Base-by-base conservation (phyloP, 495 filamentous ascomycete genomes). In the Penicillium dipodomyicola region DNA sequence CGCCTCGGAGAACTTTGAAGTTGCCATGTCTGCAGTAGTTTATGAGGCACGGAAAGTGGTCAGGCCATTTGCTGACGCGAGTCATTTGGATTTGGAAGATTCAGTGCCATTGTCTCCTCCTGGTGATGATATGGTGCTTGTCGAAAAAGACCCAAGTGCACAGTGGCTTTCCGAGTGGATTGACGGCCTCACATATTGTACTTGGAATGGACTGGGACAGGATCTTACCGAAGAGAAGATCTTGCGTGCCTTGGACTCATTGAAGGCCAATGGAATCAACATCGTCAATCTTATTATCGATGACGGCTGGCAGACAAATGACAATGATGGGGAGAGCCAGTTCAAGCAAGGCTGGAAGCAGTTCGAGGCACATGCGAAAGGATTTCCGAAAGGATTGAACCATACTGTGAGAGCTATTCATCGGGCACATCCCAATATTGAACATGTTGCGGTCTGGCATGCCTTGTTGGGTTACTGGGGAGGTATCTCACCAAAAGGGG, bases 381-480 rank as follows among this genome's bases (percentile, higher is more conserved):
- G 86, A 5, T 98, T 98, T 56, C 94, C 94, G 0, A 72, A 78
- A 7, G 94, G 94, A 2, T 73, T 98, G 10, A 86, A 85, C 61
- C 76, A 84, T 8, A 84, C 87, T 2, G 77, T 92, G 0, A 69
- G 75, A 15, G 73, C 79, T 5, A 92, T 97, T 50, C 85, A 90
- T 9, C 75, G 78, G 29, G 79, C 79, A 43, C 84, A 91, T 65
- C 84, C 84, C 15, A 85, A 84, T 55, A 89, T 98, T 45, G 77
- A 87, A 59, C 87, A 96, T 63, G 80, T 98, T 32, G 90, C 88
- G 15, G 92, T 98, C 11, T 98, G 94, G 94, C 94, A 98, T 75
- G 89, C 94, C 3, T 76, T 97, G n/a, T 69, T 96, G 15, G 92
- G 94, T 9, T 97, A 97, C 69, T 98, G 94, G 94, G 94, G 90